Percentiles rank a stretch among this genome's conserved stretches.
Conservation (phyloP, 257 asterid genomes). For the Solanum ossicruentum region DNA sequence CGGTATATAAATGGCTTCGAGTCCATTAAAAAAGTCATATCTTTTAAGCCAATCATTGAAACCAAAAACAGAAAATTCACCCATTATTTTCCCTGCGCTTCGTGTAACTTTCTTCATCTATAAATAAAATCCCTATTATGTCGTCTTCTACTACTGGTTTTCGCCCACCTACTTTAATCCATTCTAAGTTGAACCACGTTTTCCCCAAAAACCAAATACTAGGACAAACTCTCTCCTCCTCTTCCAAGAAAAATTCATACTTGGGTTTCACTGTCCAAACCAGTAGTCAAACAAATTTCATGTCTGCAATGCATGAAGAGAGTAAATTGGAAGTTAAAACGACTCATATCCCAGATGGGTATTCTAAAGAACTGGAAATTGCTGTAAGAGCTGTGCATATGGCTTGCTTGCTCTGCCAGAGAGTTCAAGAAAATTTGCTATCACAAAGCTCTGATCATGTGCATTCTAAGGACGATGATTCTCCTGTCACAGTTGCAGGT, state of each 20-base stretch:
- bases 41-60: background rate
- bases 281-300: background rate
- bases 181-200: background rate
- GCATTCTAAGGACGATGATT: conserved; percentile 58
- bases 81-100: background rate
- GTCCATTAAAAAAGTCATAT: background rate
- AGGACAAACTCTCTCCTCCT: background rate
- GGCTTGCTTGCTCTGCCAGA: conserved; percentile 61
- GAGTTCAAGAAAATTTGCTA: conserved; percentile 40
- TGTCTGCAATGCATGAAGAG: conserved; percentile 19
- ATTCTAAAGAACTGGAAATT: conserved; percentile 38
- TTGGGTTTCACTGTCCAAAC: background rate
- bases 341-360: conserved; percentile 9
- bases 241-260: background rate
- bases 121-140: background rate
- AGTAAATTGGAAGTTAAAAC: conserved; percentile 8
- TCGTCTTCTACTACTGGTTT: conserved; percentile 1
- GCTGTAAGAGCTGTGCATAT: conserved; percentile 81
- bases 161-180: conserved; percentile 7
- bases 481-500: conserved; percentile 85
- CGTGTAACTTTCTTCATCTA: background rate
- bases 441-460: conserved; percentile 17
- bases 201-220: background rate
- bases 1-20: background rate
- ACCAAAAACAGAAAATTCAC: background rate